Evolutionary conservation across 805 yeast species (phyloP).

Genomic region (Barnettozyma botsteinii): DNA sequence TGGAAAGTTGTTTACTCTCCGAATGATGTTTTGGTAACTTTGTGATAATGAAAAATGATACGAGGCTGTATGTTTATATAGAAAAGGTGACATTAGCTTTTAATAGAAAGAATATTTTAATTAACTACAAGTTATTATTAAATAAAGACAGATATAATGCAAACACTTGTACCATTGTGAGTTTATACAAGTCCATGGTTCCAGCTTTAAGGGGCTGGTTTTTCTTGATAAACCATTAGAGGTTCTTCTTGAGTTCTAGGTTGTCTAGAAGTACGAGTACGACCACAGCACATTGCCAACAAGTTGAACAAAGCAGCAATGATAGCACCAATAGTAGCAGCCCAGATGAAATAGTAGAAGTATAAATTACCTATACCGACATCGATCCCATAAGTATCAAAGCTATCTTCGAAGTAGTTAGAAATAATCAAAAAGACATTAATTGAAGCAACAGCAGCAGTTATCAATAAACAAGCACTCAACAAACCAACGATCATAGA

Average conservation of each 20-base stretch:
- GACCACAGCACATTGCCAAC: conserved; percentile 39
- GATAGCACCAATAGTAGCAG: conserved; percentile 44
- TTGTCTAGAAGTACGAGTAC: conserved; percentile 13
- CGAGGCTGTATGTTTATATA: too few relatives aligned
- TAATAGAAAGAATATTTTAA: too few relatives aligned
- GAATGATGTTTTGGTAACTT: conserved; percentile 36
- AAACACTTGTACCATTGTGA: background rate
- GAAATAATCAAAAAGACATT: conserved; percentile 50
- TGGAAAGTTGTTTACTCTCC: conserved; percentile 65
- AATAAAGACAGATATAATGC: background rate
- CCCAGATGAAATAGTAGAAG: conserved; percentile 63
- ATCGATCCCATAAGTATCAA: conserved; percentile 45
- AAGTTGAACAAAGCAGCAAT: conserved; percentile 30
- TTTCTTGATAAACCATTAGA: conserved; percentile 19
- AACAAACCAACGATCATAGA: conserved; percentile 41
- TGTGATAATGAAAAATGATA: too few relatives aligned
- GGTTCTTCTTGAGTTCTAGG: conserved; percentile 9
- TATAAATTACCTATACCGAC: conserved; percentile 41
- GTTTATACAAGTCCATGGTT: background rate
- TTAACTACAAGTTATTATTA: too few relatives aligned
- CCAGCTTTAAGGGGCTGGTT: background rate
- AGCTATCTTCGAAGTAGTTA: conserved; percentile 44
- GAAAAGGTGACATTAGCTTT: too few relatives aligned
- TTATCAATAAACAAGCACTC: conserved; percentile 32
- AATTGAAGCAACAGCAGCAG: conserved; percentile 54